Evolutionary conservation across 176 grass and related monocot genomes (phyloP), one percentile per base, ranked within the genome.

Genomic region (Poa pratensis): DNA sequence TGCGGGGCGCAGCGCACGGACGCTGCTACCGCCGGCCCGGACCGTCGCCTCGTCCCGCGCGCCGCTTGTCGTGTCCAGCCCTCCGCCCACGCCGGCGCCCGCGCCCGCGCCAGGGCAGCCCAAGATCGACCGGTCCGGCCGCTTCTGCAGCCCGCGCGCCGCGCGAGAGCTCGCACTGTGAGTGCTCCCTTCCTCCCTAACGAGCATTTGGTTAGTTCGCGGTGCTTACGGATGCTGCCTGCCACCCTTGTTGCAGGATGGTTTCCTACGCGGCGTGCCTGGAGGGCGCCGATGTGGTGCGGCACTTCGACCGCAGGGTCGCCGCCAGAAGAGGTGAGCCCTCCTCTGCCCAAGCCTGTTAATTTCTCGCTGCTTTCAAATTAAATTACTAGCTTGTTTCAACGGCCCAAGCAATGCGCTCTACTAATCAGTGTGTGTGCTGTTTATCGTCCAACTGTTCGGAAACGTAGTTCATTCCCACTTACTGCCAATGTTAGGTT

Each of bases 151-250:
- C 86, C 96, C 93, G 6, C 90, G 96, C 84, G 91, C 96, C 23
- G 89, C 96, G 9, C 91, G 96, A 18, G 96, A 98, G 89, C 93
- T 98, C 77, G 96, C 96, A 19, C 81, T 98, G 96, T 98, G 81
- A 95, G 93, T 92, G 67, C 61, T 42, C 30, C 26, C 35, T 82
- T 15, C 28, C 69, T 23, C 19, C 2, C 43, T 26, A 64, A 30
- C 40, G 7, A 3, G 10, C 49, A 34, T 46, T 82, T 40, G 11
- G 5, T 18, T 46, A 10, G 55, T 23, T 17, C 15, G 22, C 22
- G 40, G 69, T n/a, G 14, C 55, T 75, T 17, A 73, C 52, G 45
- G 23, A 30, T 75, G 46, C 48, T 75, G 16, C 32, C 35, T 42
- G 32, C 18, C 9, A 53, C 64, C 42, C 76, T 37, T 58, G 54